Evolutionary conservation across 108 stramenopile species (phyloP).

Genomic region (Cylindrotheca fusiformis): DNA sequence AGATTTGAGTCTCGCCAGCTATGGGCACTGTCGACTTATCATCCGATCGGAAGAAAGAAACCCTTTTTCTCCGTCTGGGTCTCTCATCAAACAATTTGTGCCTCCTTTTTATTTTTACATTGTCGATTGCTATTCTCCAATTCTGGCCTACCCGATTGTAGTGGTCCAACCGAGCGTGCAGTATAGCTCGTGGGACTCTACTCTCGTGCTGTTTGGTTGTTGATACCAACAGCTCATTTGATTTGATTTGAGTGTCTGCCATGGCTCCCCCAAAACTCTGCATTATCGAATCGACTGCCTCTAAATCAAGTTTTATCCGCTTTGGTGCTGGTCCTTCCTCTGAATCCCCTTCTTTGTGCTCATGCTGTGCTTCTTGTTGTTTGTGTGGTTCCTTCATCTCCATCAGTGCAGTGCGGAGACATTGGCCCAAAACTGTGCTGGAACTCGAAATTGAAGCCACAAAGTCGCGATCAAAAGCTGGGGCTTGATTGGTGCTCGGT

Average conservation of each 20-base stretch:
- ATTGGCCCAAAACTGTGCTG: neutral
- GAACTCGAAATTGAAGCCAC: neutral
- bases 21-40: neutral
- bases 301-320: neutral
- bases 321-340: neutral
- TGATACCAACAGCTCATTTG: neutral
- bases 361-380: neutral
- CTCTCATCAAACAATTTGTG: neutral
- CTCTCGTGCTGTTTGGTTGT: neutral
- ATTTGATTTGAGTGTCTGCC: neutral
- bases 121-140: neutral
- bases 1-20: neutral
- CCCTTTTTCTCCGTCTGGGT: neutral
- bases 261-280: neutral
- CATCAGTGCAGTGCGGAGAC: neutral
- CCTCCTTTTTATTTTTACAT: neutral
- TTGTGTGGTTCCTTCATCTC: neutral
- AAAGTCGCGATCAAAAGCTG: no score
- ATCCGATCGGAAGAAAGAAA: neutral
- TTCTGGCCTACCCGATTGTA: constrained; percentile 6
- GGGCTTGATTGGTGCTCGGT: no score
- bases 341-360: neutral
- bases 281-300: neutral
- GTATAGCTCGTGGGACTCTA: neutral
- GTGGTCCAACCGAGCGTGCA: neutral